Conservation (phyloP, 169 alveolate species). For the Eimeria acervulina region DNA sequence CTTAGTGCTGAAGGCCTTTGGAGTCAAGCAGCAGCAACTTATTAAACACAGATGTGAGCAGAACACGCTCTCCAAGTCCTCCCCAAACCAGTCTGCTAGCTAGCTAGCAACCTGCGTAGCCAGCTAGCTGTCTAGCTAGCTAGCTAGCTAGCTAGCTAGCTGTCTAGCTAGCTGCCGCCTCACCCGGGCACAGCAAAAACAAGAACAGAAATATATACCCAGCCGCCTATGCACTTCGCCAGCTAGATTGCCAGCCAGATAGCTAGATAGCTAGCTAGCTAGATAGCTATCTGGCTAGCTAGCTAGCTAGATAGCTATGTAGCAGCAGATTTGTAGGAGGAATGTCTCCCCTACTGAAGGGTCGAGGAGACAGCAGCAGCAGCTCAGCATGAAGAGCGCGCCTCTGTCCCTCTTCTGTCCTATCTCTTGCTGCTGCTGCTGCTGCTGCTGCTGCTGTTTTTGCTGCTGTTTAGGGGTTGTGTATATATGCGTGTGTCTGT, state of each 20-base stretch:
- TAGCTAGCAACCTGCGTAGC: not conserved
- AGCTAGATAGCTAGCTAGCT: slow-evolving; percentile 5
- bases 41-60: not conserved
- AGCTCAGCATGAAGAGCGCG: not conserved
- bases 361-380: not conserved
- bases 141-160: too few species aligned
- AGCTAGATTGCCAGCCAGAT: too few species aligned
- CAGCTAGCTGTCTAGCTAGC: too few species aligned
- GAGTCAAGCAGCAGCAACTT: slow-evolving; percentile 15
- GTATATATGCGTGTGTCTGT: not conserved
- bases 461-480: not conserved
- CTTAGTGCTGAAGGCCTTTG: slow-evolving; percentile 81
- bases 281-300: not conserved
- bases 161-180: not conserved
- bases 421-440: not conserved
- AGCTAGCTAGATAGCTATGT: not conserved
- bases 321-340: too few species aligned
- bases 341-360: not conserved
- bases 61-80: not conserved
- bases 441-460: slow-evolving; percentile 28
- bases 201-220: too few species aligned
- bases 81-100: not conserved
- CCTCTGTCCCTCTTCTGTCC: not conserved
- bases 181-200: too few species aligned
- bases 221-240: too few species aligned